Base-by-base conservation (phyloP, 805 yeast species). In the Cyberlindnera bimundalis region DNA sequence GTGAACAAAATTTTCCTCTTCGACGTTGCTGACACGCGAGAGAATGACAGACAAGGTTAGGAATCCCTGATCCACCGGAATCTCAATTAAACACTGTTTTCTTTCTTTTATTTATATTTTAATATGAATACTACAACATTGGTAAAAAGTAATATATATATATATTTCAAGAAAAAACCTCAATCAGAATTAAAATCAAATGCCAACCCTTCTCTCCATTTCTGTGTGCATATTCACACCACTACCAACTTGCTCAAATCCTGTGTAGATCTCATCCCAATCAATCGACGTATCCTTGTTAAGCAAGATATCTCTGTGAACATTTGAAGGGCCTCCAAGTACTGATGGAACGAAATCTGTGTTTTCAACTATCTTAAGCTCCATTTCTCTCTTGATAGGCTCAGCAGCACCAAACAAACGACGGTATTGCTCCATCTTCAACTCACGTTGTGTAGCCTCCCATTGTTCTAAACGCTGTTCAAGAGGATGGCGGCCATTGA, bases 321-420 rank as follows among this genome's bases (percentile, higher is more conserved):
- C 43, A 43, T 74, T 69, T 33, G 73, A 66, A 6, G 77, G 53
- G 6, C 79, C 83, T 12, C 88, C 88, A 11, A 80, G 63, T 5
- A 72, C 61, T 24, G 65, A 57, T 6, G 96, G 96, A 46, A 71
- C 78, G 61, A 79, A 80, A 44, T 84, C 88, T 12, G 85, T 76
- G 35, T 72, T 68, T 33, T 78, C 76, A 3, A 91, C 83, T 19
- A 91, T 74, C 42, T 78, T 70, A 57, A 86, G 67, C 55, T 93
- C 99, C 96, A 93, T 89, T 24, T 81, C 79, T 57, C 97, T 75
- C 58, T 82, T 82, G 62, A 91, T 84, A 8, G 99, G 97, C 56
- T 86, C 98, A 10, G 93, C 96, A 35, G 91, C 79, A 13, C 99
- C 99, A 61, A 84, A 89, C 14, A 85, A 66, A 51, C 95, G 76